Evolutionary conservation across 2,329 filamentous ascomycete species (phyloP).

Genomic region (Pseudocercospora crystallina): DNA sequence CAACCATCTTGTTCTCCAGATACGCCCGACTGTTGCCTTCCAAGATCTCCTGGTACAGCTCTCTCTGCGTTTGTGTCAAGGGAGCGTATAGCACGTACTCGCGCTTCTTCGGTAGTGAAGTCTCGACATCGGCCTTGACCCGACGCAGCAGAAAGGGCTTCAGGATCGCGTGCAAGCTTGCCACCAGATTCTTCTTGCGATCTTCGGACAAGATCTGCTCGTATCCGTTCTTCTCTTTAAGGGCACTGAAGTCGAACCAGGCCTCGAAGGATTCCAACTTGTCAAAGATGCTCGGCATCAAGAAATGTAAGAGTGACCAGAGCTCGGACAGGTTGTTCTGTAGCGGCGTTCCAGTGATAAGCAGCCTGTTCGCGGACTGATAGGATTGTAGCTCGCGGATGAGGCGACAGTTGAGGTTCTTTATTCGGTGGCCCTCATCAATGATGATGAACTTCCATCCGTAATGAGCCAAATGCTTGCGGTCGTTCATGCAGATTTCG

Average conservation of each 20-base stretch:
- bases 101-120: conserved; percentile 87
- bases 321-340: conserved; percentile 95
- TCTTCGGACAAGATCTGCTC: conserved; percentile 78
- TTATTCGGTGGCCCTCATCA: conserved; percentile 94
- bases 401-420: conserved; percentile 90
- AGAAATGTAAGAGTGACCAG: conserved; percentile 92
- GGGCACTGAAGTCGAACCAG: conserved; percentile 95
- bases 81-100: conserved; percentile 96
- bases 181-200: conserved; percentile 72
- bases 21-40: conserved; percentile 53
- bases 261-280: conserved; percentile 89
- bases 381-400: conserved; percentile 88
- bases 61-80: conserved; percentile 84
- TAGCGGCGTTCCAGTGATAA: conserved; percentile 91
- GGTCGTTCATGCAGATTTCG: conserved; percentile 91
- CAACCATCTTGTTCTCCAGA: conserved; percentile 74
- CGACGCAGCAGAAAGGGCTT: conserved; percentile 86
- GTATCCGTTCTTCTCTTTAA: conserved; percentile 78
- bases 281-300: conserved; percentile 89
- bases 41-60: conserved; percentile 78
- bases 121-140: conserved; percentile 90
- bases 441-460: conserved; percentile 99
- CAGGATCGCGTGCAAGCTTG: conserved; percentile 87
- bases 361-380: conserved; percentile 80
- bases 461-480: conserved; percentile 75